Conservation (phyloP, 176 grass and related monocot genomes). For the Panicum miliaceum region DNA sequence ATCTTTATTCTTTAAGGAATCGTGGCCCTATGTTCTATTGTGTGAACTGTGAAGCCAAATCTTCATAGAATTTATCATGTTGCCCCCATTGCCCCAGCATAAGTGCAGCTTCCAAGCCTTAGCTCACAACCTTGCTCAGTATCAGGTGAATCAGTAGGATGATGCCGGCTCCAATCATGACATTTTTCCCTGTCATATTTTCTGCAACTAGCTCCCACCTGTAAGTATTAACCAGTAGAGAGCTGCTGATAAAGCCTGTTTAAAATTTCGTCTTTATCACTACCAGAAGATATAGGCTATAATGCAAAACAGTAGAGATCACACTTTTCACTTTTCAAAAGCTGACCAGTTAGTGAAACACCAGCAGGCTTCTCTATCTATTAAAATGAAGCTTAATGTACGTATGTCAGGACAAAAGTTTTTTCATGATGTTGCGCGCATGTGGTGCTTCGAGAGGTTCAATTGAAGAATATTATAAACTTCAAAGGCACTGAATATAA, state of each 20-base stretch:
- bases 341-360: background rate
- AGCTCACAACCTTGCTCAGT: slow-evolving; percentile 64
- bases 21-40: background rate
- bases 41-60: background rate
- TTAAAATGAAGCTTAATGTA: background rate
- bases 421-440: background rate
- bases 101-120: slow-evolving; percentile 19
- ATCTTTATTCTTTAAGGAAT: background rate
- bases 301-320: slow-evolving; percentile 23
- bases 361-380: background rate
- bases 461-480: background rate
- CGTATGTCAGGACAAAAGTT: background rate
- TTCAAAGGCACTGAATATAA: background rate
- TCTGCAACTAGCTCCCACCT: slow-evolving; percentile 70
- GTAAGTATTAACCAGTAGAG: slow-evolving; percentile 99
- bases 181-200: slow-evolving; percentile 58
- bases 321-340: background rate
- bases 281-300: slow-evolving; percentile 41
- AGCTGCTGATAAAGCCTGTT: slow-evolving; percentile 99
- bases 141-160: slow-evolving; percentile 68
- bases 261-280: slow-evolving; percentile 73
- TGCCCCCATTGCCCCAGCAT: background rate
- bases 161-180: slow-evolving; percentile 63
- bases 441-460: background rate
- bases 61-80: slow-evolving; percentile 13